Base-by-base conservation (phyloP, 1,284 basidiomycete species). In the Ganoderma meredithae region DNA sequence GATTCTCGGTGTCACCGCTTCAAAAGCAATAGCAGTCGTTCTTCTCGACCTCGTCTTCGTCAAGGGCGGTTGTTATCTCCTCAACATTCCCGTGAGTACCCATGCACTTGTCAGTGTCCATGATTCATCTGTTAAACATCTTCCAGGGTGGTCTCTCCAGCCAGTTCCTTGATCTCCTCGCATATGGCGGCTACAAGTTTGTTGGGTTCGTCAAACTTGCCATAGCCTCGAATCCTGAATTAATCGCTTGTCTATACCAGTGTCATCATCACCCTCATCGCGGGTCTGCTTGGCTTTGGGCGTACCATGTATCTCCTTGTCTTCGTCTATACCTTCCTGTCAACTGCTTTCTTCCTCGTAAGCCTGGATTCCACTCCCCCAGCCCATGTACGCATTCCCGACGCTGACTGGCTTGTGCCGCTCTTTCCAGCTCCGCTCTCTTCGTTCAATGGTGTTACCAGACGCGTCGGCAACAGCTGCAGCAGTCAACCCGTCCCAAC, bases 121-220 rank as follows among this genome's bases (percentile, higher is more conserved):
- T 40, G 6, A 12, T 27, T 15, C 25, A 31, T 2, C 13, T 44
- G 15, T 27, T 43, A 27, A 33, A 25, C 25, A n/a, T n/a, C 7
- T 19, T 31, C 0, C 65, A 79, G 75, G 78, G 79, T 12, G 75
- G 78, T 12, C 90, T 90, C 12, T 86, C 90, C 12, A 88, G 88
- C 31, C 90, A 91, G 69, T 87, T 92, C n/a, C 82, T 91, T 7
- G 94, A 90, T 80, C 84, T 90, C 66, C 81, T 91, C 69, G 93
- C 88, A 60, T 99, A 98, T 78, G 93, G 92, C 5, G 97, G 98
- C 0, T 99, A 99, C 84, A 99, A 99, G 79, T 99, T 99, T 76
- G 95, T 99, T 58, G 96, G 95, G 94, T 95, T 72, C 25, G 86
- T 78, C 7, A 55, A 10, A 10, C 40, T 17, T 31, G 17, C n/a